Conservation (phyloP, 495 filamentous ascomycete genomes). For the Aspergillus bridgeri region DNA sequence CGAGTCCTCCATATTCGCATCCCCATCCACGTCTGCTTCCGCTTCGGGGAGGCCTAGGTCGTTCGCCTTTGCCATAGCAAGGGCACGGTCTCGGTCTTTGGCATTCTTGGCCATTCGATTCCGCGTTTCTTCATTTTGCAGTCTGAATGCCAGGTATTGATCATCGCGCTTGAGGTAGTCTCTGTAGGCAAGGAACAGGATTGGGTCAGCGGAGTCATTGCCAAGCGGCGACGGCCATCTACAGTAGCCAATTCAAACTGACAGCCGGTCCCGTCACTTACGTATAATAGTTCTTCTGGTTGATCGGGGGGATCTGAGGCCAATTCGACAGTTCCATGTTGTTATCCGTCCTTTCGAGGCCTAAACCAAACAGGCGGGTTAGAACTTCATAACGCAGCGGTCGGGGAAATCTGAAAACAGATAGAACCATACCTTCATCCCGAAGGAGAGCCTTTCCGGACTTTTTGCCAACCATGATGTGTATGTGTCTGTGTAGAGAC, state of each 20-base stretch:
- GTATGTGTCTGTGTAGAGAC: too few species aligned
- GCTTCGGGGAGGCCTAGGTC: conserved; percentile 44
- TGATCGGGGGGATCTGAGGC: conserved; percentile 89
- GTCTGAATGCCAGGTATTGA: conserved; percentile 81
- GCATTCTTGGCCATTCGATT: conserved; percentile 77
- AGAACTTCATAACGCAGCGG: neutral
- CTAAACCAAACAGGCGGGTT: conserved; percentile 38
- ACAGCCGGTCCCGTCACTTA: conserved; percentile 43
- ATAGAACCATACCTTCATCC: conserved; percentile 54
- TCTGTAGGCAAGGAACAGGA: conserved; percentile 37
- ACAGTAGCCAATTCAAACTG: neutral
- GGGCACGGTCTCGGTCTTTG: conserved; percentile 79
- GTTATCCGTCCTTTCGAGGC: conserved; percentile 94
- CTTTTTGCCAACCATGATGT: conserved; percentile 61
- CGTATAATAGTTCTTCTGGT: conserved; percentile 99
- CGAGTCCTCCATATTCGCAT: conserved; percentile 62
- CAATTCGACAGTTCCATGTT: conserved; percentile 92
- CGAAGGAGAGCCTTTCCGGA: conserved; percentile 60
- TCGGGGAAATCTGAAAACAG: neutral
- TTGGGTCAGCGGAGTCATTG: conserved; percentile 7
- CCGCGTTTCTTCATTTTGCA: conserved; percentile 78
- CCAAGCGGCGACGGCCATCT: neutral
- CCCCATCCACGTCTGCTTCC: conserved; percentile 55
- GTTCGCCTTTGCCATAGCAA: conserved; percentile 60
- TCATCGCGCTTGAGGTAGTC: conserved; percentile 98